A percentile compares a stretch with the other conserved stretches of the same genome.
Evolutionary conservation across 2,329 filamentous ascomycete species (phyloP).

Genomic region (Aspergillus transmontanensis): DNA sequence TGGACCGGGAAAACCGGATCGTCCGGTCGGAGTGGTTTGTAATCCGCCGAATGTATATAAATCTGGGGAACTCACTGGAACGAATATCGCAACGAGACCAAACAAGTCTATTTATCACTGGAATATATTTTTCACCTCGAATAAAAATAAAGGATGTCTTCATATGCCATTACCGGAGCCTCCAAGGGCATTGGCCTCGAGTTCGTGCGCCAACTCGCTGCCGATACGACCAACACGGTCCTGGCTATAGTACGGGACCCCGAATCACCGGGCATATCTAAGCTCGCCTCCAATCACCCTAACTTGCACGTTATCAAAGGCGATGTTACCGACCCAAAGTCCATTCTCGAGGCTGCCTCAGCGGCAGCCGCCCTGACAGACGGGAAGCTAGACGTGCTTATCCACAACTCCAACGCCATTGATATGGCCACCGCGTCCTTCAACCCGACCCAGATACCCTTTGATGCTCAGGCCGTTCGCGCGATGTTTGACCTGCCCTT

Average conservation of each 20-base stretch:
- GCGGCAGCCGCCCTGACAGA: conserved; percentile 35
- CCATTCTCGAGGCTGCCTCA: conserved; percentile 38
- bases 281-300: conserved; percentile 2
- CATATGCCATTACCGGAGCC: conserved; percentile 40
- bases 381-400: conserved; percentile 45
- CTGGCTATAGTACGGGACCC: conserved; percentile 44
- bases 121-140: background rate
- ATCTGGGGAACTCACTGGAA: background rate
- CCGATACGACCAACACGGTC: conserved; percentile 37
- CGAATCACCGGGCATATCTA: conserved; percentile 21
- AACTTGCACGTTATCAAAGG: conserved; percentile 28
- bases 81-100: no score
- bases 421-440: background rate
- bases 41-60: background rate
- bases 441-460: background rate
- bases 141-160: conserved; percentile 34
- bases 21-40: background rate
- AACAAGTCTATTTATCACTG: background rate
- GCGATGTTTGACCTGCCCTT: conserved; percentile 26
- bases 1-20: background rate
- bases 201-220: conserved; percentile 32
- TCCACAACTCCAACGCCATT: conserved; percentile 44
- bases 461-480: background rate
- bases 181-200: conserved; percentile 38
- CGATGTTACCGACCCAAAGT: conserved; percentile 31